These are phyloP conservation scores for Baudoinia panamericana DNA, from an alignment of 495 filamentous ascomycete genomes.

Conservation along the genomic window DNA sequence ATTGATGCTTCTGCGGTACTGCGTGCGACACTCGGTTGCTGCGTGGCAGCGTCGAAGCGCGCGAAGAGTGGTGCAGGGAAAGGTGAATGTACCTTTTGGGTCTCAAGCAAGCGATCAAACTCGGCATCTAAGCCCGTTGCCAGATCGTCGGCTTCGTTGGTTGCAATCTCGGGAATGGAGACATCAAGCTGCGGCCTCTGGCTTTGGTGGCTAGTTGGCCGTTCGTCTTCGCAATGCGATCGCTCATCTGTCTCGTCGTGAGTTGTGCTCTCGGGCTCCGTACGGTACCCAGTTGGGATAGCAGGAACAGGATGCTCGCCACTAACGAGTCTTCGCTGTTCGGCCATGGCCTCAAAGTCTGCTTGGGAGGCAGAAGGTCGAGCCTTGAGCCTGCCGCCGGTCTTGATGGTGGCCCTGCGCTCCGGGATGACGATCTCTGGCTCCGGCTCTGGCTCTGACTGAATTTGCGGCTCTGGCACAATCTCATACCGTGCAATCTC, in stretches of 20 bases:
- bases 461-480: no score
- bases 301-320: constrained; percentile 33
- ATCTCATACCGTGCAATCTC: constrained; percentile 22
- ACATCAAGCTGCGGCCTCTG: constrained; percentile 7
- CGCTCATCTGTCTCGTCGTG: background rate
- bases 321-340: constrained; percentile 72
- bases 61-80: constrained; percentile 34
- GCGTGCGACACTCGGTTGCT: no score
- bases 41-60: constrained; percentile 2
- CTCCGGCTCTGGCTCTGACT: constrained; percentile 27
- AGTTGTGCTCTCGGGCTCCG: constrained; percentile 57
- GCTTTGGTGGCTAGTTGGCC: constrained; percentile 1
- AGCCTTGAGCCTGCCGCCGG: constrained; percentile 79
- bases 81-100: constrained; percentile 72
- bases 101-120: constrained; percentile 89
- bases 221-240: constrained; percentile 3
- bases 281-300: constrained; percentile 8
- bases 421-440: constrained; percentile 57
- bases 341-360: constrained; percentile 77
- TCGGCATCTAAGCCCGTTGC: constrained; percentile 79
- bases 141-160: constrained; percentile 38
- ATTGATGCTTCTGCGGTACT: no score
- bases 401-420: constrained; percentile 75
- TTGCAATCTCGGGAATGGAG: constrained; percentile 1
- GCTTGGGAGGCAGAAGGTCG: constrained; percentile 75